Evolutionary conservation across 2,329 filamentous ascomycete species (phyloP), one percentile per base, ranked within the genome.

Genomic region (Neurospora crassa): DNA sequence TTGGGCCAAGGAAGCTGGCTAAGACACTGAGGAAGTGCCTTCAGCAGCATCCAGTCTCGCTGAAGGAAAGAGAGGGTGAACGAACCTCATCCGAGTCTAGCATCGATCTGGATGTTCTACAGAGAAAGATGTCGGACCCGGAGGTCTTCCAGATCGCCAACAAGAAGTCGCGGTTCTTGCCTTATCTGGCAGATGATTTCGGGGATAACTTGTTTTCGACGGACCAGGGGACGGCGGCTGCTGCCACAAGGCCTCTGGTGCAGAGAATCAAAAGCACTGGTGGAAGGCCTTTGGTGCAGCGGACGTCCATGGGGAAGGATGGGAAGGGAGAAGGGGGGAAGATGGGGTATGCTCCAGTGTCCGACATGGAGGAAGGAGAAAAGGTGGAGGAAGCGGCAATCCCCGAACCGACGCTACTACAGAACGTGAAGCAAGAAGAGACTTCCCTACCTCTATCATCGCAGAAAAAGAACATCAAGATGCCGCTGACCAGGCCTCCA

Each of bases 1-100:
- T 80, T 4, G 81, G 81, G 0, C 80, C 81, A 6, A 79, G 79
- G 20, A 82, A 81, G 71, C 75, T 82, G 0, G 79, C 80, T 16
- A 79, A 79, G 24, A 75, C 79, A 2, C 74, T 82, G 24, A 63
- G 53, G 8, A 63, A 63, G 53, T 63, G 53, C 7, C 24, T 63
- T 18, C 53, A 63, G 53, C 8, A 2, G 1, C 53, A 63, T 5
- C 29, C 7, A 24, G 53, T 63, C 29, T 29, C 53, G 53, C 53
- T 63, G 24, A 63, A 63, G 53, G 53, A 8, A 37, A 63, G 29
- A 63, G 53, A 18, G 2, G 5, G 29, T 37, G 53, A 63, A 63
- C 53, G 53, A 37, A 63, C 53, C 14, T 63, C 53, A 11, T 63
- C 53, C 24, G 53, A 37, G 53, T 63, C 53, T 37, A 63, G 29